A percentile compares a stretch with the other conserved stretches of the same genome.
These are phyloP conservation scores for Phytophthora capsici DNA, from an alignment of 352 stramenopile genomes.

Conservation along the genomic window DNA sequence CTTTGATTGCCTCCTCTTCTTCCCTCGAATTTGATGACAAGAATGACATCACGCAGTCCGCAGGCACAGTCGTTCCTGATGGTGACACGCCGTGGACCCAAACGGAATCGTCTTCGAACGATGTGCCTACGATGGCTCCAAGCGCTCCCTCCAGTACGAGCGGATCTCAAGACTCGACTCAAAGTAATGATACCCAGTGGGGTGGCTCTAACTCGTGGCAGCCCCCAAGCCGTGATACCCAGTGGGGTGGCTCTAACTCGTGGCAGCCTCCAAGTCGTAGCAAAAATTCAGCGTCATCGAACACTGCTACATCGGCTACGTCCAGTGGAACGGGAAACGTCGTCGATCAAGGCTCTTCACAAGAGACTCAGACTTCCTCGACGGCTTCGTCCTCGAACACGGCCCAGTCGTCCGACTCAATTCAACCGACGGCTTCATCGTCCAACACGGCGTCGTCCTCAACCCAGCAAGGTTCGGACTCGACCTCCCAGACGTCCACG, in stretches of 20 bases:
- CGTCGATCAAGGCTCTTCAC: conserved; percentile 11
- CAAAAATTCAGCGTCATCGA: too few species aligned
- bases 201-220: too few species aligned
- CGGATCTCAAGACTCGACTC: conserved; percentile 10
- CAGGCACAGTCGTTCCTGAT: conserved; percentile 13
- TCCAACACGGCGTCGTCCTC: conserved; percentile 11
- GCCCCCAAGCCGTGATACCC: too few species aligned
- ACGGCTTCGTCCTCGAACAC: conserved; percentile 6
- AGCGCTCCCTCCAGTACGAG: conserved; percentile 1
- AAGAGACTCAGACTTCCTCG: conserved; percentile 11
- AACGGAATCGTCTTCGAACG: conserved; percentile 18
- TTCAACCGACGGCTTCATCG: too few species aligned
- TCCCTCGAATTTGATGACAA: conserved; percentile 18
- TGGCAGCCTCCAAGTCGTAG: too few species aligned
- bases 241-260: too few species aligned
- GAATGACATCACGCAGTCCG: conserved; percentile 23
- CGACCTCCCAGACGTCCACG: conserved; percentile 7
- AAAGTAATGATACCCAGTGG: too few species aligned
- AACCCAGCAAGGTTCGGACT: conserved; percentile 12
- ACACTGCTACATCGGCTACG: background rate
- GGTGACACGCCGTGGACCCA: conserved; percentile 17
- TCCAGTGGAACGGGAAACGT: conserved; percentile 7
- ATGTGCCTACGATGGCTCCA: conserved; percentile 13
- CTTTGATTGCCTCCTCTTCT: conserved; percentile 14
- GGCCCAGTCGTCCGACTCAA: background rate